phyloP scores from a whole-genome alignment of 208 protist genomes.

The Trypanosoma vivax region DNA sequence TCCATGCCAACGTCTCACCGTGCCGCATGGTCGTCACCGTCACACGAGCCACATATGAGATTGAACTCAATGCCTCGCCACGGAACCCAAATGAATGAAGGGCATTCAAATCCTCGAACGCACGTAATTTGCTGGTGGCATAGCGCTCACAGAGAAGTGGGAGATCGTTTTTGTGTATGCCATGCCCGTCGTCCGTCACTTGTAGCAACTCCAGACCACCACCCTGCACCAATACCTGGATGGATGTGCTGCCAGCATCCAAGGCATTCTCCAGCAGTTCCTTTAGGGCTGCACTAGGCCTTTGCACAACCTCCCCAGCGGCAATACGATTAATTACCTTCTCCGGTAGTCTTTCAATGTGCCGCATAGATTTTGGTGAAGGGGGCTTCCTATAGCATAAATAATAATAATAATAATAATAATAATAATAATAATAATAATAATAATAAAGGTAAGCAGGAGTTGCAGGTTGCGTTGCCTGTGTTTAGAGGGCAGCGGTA shows the following conservation, averaged over 20 bases:
- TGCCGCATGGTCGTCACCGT: slow-evolving; percentile 59
- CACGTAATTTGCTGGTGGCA: slow-evolving; percentile 90
- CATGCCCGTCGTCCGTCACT: slow-evolving; percentile 96
- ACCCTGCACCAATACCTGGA: slow-evolving; percentile 85
- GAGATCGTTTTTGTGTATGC: slow-evolving; percentile 94
- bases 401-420: background rate
- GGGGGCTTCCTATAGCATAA: background rate
- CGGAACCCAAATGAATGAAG: slow-evolving; percentile 91
- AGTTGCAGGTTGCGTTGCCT: too few species aligned
- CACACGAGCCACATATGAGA: slow-evolving; percentile 80
- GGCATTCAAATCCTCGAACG: slow-evolving; percentile 82
- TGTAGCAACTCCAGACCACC: slow-evolving; percentile 96
- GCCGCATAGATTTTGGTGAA: slow-evolving; percentile 13
- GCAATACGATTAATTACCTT: slow-evolving; percentile 96
- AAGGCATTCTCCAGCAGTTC: slow-evolving; percentile 98
- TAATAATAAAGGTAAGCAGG: slow-evolving; percentile 15
- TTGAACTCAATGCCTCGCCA: slow-evolving; percentile 85
- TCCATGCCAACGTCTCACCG: slow-evolving; percentile 34
- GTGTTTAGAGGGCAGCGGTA: too few species aligned
- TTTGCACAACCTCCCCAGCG: slow-evolving; percentile 97
- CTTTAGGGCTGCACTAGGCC: slow-evolving; percentile 96
- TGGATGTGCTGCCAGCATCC: slow-evolving; percentile 89
- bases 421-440: slow-evolving; percentile 8
- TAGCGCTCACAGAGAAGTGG: slow-evolving; percentile 97
- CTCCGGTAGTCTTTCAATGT: slow-evolving; percentile 88